Percentiles rank a stretch among this genome's conserved stretches.
Conservation (phyloP, 164 flowering plant genomes). For the Sedum album region DNA sequence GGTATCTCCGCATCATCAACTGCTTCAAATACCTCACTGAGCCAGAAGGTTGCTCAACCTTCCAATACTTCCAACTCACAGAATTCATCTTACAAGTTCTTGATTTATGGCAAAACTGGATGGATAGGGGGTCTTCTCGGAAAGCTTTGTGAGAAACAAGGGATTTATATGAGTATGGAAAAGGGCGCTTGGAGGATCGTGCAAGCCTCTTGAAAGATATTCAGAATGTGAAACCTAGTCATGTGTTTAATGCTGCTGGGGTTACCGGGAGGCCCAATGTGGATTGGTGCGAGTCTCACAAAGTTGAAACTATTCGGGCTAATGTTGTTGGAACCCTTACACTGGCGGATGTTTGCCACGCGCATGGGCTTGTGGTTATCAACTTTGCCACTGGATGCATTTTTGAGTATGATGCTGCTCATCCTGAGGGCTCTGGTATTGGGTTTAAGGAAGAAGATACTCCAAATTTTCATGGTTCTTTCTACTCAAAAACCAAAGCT, state of each 20-base stretch:
- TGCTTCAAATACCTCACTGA: constrained; percentile 22
- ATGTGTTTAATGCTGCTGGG: constrained; percentile 66
- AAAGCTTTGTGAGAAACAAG: constrained; percentile 50
- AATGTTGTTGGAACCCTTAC: constrained; percentile 66
- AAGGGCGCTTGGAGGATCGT: constrained; percentile 52
- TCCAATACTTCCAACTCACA: constrained; percentile 21
- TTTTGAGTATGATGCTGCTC: constrained; percentile 55
- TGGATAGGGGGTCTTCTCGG: constrained; percentile 71
- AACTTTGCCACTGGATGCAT: constrained; percentile 68
- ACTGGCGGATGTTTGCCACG: constrained; percentile 60
- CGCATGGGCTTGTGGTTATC: constrained; percentile 48
- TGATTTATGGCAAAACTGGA: constrained; percentile 65
- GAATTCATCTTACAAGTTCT: constrained; percentile 39
- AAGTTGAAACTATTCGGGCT: constrained; percentile 53
- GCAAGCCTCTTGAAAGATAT: constrained; percentile 39
- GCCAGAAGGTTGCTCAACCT: constrained; percentile 30
- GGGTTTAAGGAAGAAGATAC: constrained; percentile 65
- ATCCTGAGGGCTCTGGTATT: constrained; percentile 65
- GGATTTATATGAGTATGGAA: constrained; percentile 55
- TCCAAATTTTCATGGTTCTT: constrained; percentile 61
- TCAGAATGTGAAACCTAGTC: constrained; percentile 47
- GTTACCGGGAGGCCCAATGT: constrained; percentile 74
- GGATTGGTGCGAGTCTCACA: constrained; percentile 70
- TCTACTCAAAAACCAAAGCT: constrained; percentile 64
- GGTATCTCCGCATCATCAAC: constrained; percentile 15